Evolutionary conservation across 768 basidiomycete genomes (phyloP).

Genomic region (Lactarius indigo): DNA sequence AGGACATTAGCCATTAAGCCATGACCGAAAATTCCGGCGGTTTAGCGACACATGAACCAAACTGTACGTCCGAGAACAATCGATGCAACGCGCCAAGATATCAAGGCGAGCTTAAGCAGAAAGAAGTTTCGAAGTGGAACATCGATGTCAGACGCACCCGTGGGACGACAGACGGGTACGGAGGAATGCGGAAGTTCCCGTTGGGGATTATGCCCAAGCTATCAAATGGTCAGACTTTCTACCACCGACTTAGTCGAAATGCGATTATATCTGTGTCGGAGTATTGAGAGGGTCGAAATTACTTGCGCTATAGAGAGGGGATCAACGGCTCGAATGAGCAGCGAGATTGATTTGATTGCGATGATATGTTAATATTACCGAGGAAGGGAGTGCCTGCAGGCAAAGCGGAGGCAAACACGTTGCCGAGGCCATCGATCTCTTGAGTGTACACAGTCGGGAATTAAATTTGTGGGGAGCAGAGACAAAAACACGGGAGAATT

Average conservation of each 20-base stretch:
- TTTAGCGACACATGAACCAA: neutral
- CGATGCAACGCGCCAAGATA: neutral
- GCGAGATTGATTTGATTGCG: neutral
- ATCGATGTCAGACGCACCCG: neutral
- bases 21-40: neutral
- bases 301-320: neutral
- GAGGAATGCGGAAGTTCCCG: neutral
- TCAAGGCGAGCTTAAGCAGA: neutral
- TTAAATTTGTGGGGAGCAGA: neutral
- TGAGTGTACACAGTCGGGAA: neutral
- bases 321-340: neutral
- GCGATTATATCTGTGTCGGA: neutral
- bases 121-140: neutral
- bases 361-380: conserved; percentile 1
- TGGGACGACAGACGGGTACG: neutral
- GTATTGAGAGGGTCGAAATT: neutral
- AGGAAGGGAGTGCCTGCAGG: conserved; percentile 13
- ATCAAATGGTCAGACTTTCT: neutral
- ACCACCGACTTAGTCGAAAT: neutral
- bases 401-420: conserved; percentile 14
- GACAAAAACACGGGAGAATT: neutral
- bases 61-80: neutral
- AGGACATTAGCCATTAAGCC: neutral
- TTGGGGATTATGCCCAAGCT: neutral
- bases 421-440: conserved; percentile 17